Evolutionary conservation across 2,329 filamentous ascomycete genomes (phyloP).

Genomic region (Venturia asperata): DNA sequence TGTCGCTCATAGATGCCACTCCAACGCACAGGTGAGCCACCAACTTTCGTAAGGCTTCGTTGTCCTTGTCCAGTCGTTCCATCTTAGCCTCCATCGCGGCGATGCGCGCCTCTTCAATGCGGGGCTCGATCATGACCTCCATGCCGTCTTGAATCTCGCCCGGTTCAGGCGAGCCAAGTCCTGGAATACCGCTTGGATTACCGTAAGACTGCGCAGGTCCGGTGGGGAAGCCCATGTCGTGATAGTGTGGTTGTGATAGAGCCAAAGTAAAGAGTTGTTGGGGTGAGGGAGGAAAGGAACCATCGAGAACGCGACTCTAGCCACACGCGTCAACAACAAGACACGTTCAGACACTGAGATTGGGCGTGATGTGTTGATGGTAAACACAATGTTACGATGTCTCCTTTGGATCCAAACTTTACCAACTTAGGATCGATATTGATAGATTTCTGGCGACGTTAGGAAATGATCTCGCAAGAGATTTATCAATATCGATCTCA

Average conservation of each 20-base stretch:
- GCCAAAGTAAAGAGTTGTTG: neutral
- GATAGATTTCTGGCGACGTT: too few relatives aligned
- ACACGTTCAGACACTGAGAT: neutral
- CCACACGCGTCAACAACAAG: neutral
- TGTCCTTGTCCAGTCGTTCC: constrained; percentile 1
- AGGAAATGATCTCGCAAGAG: too few relatives aligned
- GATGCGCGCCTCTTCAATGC: constrained; percentile 4
- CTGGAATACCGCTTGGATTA: neutral
- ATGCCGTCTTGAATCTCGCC: constrained; percentile 4
- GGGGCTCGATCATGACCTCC: neutral
- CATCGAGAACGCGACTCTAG: neutral
- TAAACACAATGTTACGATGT: neutral
- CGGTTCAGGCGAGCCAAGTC: neutral
- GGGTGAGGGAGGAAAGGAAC: neutral
- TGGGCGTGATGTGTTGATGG: neutral
- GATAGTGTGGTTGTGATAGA: neutral
- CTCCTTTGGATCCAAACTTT: too few relatives aligned
- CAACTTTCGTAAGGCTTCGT: neutral
- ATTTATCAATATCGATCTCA: too few relatives aligned
- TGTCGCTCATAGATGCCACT: neutral
- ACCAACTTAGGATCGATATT: too few relatives aligned
- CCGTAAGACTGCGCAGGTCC: constrained; percentile 1
- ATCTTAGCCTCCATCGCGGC: constrained; percentile 2
- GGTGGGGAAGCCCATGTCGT: neutral
- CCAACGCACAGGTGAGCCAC: constrained; percentile 1